These are phyloP conservation scores for Iris macrosiphon DNA, from an alignment of 106 monocot genomes.

Conservation along the genomic window DNA sequence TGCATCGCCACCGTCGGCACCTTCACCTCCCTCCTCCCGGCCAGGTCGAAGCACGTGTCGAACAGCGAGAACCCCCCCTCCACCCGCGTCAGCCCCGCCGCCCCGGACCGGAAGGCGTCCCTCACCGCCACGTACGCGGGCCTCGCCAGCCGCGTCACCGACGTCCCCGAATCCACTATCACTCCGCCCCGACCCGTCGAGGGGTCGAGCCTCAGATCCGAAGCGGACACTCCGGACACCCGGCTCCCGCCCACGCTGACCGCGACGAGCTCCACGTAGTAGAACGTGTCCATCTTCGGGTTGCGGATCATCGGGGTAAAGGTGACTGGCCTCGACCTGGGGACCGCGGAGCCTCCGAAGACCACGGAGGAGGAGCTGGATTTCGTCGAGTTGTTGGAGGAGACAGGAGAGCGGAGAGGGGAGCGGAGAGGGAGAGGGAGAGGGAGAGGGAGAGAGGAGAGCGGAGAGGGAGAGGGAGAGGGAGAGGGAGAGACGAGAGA, in stretches of 20 bases:
- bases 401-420: no score
- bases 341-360: constrained; percentile 47
- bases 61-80: constrained; percentile 60
- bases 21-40: constrained; percentile 56
- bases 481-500: no score
- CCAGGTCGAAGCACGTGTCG: constrained; percentile 78
- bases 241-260: constrained; percentile 67
- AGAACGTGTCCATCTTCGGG: constrained; percentile 62
- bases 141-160: constrained; percentile 64
- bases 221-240: constrained; percentile 29
- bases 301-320: constrained; percentile 69
- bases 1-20: constrained; percentile 71
- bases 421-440: not conserved
- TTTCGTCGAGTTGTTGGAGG: no score
- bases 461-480: no score
- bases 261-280: constrained; percentile 63
- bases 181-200: constrained; percentile 63
- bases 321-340: constrained; percentile 8
- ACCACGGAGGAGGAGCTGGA: constrained; percentile 41
- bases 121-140: constrained; percentile 56
- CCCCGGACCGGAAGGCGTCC: constrained; percentile 55
- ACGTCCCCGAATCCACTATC: constrained; percentile 88
- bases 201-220: constrained; percentile 49
- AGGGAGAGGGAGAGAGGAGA: no score
- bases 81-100: constrained; percentile 34